phyloP scores from a whole-genome alignment of 164 flowering plant species.

The Nymphaea thermarum region DNA sequence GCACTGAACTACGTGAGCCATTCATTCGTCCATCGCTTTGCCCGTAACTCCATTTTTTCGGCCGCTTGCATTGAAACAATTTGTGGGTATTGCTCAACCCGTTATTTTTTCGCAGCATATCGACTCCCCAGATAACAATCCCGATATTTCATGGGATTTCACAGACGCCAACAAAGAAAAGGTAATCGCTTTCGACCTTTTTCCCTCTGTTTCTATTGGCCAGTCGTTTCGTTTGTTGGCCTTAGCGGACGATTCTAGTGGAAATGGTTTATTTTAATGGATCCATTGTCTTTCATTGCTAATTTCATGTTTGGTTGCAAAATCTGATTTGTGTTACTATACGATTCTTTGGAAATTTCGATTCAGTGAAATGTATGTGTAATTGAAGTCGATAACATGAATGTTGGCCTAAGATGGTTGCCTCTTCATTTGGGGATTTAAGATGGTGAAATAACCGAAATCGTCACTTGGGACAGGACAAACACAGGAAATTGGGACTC shows the following conservation, averaged over 20 bases:
- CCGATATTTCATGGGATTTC: conserved; percentile 75
- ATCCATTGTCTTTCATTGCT: neutral
- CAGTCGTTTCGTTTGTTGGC: no score
- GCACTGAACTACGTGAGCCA: conserved; percentile 86
- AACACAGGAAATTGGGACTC: no score
- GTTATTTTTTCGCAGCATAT: conserved; percentile 42
- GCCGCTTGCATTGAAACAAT: neutral
- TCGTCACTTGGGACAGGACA: no score
- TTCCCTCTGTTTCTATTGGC: neutral
- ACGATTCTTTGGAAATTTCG: no score
- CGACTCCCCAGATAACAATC: conserved; percentile 84
- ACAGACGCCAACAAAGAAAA: conserved; percentile 41
- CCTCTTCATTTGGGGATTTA: no score
- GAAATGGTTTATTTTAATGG: neutral
- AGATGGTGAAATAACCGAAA: no score
- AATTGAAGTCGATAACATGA: no score
- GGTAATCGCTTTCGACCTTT: conserved; percentile 23
- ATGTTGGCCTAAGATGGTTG: no score
- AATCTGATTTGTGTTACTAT: no score
- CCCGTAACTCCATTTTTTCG: neutral
- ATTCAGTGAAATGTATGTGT: no score
- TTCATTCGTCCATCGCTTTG: neutral
- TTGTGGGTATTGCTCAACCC: neutral
- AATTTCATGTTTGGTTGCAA: neutral
- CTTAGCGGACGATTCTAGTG: neutral